Conservation (phyloP, 78 protist genomes). For the Dictyostelium intermedium region DNA sequence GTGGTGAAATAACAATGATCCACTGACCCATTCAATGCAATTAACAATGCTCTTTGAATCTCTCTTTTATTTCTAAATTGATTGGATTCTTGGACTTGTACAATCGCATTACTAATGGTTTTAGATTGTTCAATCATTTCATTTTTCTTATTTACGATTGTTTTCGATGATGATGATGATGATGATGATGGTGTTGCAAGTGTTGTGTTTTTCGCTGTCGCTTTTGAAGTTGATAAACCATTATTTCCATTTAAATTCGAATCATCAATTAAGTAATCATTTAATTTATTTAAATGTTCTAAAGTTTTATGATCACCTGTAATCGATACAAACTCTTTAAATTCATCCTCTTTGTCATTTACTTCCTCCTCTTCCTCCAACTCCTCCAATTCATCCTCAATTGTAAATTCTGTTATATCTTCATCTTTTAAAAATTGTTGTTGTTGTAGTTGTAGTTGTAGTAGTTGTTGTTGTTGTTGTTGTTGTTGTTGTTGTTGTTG, state of each 20-base stretch:
- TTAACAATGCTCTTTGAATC: constrained; percentile 36
- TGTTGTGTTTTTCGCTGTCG: no score
- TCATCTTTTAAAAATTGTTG: not conserved
- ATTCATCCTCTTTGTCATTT: not conserved
- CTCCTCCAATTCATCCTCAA: not conserved
- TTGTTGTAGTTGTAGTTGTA: not conserved
- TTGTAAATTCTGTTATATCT: not conserved
- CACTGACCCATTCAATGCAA: not conserved
- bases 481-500: not conserved
- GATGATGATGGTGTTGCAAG: no score
- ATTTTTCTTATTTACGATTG: not conserved
- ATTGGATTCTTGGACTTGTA: constrained; percentile 64
- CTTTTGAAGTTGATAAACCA: no score
- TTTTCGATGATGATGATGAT: no score
- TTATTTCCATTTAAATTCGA: not conserved
- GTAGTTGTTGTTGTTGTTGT: not conserved
- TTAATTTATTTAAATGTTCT: not conserved
- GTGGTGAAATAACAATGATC: constrained; percentile 64
- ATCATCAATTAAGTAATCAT: not conserved
- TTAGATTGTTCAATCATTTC: not conserved
- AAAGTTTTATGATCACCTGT: not conserved
- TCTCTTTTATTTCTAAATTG: constrained; percentile 28
- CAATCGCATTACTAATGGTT: not conserved
- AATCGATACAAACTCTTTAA: constrained; percentile 8
- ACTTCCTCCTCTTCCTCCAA: not conserved